phyloP scores from a whole-genome alignment of 768 basidiomycete species.

The button mushroom (Agaricus bisporus) region DNA sequence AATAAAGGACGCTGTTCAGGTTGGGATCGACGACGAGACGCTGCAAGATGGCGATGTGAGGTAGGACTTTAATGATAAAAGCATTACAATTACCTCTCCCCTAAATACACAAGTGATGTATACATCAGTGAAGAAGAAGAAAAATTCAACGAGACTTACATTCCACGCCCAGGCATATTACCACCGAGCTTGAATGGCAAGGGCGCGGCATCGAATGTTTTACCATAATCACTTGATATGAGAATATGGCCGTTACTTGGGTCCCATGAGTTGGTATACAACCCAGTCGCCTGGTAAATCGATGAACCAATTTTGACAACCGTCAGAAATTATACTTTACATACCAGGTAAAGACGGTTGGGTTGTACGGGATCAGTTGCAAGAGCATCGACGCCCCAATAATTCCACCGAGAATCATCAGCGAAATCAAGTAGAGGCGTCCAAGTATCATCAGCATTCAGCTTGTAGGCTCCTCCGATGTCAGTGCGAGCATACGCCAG shows the following conservation, averaged over 20 bases:
- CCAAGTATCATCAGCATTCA: slow-evolving; percentile 58
- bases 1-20: slow-evolving; percentile 53
- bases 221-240: slow-evolving; percentile 51
- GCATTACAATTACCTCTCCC: slow-evolving; percentile 37
- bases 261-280: slow-evolving; percentile 60
- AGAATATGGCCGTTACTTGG: slow-evolving; percentile 60
- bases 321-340: background rate
- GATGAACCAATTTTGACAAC: background rate
- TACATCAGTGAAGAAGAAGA: background rate
- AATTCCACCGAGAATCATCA: slow-evolving; percentile 43
- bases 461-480: slow-evolving; percentile 59
- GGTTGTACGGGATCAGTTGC: slow-evolving; percentile 58
- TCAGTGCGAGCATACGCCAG: slow-evolving; percentile 63
- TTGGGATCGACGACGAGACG: slow-evolving; percentile 61
- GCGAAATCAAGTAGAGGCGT: slow-evolving; percentile 56
- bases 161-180: slow-evolving; percentile 65
- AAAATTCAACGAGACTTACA: slow-evolving; percentile 26
- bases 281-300: slow-evolving; percentile 40
- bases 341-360: slow-evolving; percentile 46
- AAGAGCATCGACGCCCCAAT: slow-evolving; percentile 57
- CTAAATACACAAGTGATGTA: slow-evolving; percentile 15
- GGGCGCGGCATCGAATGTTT: slow-evolving; percentile 43
- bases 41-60: slow-evolving; percentile 21
- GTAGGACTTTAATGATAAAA: background rate
- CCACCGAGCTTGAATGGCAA: slow-evolving; percentile 66